Percentiles rank a stretch among this genome's conserved stretches.
These are phyloP conservation scores for Plantago elongata DNA, from an alignment of 257 asterid species.

Conservation along the genomic window DNA sequence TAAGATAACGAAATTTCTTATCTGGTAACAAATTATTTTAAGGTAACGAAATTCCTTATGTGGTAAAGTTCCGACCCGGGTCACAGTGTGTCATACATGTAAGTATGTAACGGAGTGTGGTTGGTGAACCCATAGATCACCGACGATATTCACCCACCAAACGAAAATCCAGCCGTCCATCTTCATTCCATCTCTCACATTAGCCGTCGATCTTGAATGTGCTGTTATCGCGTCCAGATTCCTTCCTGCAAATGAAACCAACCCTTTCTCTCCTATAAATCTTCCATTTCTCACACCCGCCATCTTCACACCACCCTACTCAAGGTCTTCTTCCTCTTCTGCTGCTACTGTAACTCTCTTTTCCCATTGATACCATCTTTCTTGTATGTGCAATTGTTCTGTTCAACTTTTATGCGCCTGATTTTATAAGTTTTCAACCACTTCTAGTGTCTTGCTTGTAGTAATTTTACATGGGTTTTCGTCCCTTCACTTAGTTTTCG, in stretches of 20 bases:
- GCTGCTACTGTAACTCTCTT: background rate
- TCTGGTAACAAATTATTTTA: no score
- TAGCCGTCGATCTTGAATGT: conserved; percentile 11
- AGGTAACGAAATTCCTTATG: no score
- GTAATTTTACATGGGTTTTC: background rate
- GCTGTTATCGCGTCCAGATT: conserved; percentile 11
- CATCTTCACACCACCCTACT: background rate
- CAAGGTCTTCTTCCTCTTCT: background rate
- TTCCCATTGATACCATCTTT: background rate
- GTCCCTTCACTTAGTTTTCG: background rate
- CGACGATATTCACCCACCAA: no score
- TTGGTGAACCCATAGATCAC: no score
- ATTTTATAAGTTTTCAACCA: background rate
- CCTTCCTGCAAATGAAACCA: background rate
- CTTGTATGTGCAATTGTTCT: no score
- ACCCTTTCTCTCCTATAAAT: conserved; percentile 3
- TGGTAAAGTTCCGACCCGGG: no score
- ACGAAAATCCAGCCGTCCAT: conserved; percentile 1
- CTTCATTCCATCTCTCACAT: background rate
- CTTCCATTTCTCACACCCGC: background rate
- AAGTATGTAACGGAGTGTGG: no score
- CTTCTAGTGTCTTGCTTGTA: background rate
- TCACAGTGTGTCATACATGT: no score
- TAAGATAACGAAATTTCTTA: no score
- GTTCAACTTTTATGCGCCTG: no score